A percentile compares a stretch with the other conserved stretches of the same genome.
Evolutionary conservation across 2,329 filamentous ascomycete species (phyloP).

Genomic region (Didymella pomorum): DNA sequence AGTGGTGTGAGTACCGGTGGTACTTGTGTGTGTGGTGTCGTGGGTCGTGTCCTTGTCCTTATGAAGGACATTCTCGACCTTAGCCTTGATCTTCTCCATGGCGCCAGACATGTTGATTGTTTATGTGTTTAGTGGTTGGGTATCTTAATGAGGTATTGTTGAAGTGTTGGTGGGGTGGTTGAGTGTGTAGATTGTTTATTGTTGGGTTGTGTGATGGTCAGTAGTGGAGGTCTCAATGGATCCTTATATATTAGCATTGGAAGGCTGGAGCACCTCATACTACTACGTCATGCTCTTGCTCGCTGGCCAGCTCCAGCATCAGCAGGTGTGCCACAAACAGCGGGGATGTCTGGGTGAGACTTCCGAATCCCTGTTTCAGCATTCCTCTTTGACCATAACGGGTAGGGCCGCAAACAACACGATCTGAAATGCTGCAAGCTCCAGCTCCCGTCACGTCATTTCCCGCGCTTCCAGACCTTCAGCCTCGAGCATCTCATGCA

Average conservation of each 20-base stretch:
- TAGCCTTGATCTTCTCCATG: slow-evolving; percentile 50
- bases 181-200: slow-evolving; percentile 21
- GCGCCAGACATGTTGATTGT: slow-evolving; percentile 37
- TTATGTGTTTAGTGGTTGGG: slow-evolving; percentile 17
- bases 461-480: slow-evolving; percentile 16
- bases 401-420: slow-evolving; percentile 24
- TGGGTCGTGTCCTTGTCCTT: slow-evolving; percentile 44
- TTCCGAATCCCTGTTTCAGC: slow-evolving; percentile 31
- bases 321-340: slow-evolving; percentile 32
- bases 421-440: slow-evolving; percentile 24
- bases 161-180: slow-evolving; percentile 7
- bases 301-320: slow-evolving; percentile 19
- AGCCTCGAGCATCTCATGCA: slow-evolving; percentile 11
- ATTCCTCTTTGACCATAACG: slow-evolving; percentile 20
- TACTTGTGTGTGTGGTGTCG: slow-evolving; percentile 19
- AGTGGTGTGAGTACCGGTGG: slow-evolving; percentile 19
- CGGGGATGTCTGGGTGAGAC: slow-evolving; percentile 9
- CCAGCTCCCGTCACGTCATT: slow-evolving; percentile 26
- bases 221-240: slow-evolving; percentile 11
- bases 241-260: slow-evolving; percentile 28
- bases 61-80: slow-evolving; percentile 49
- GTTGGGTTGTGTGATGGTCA: slow-evolving; percentile 21
- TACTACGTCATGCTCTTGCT: slow-evolving; percentile 33
- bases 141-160: slow-evolving; percentile 12
- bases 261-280: slow-evolving; percentile 19